These are phyloP conservation scores for Candida fluviatilis DNA, from an alignment of 805 yeast genomes.

Conservation along the genomic window DNA sequence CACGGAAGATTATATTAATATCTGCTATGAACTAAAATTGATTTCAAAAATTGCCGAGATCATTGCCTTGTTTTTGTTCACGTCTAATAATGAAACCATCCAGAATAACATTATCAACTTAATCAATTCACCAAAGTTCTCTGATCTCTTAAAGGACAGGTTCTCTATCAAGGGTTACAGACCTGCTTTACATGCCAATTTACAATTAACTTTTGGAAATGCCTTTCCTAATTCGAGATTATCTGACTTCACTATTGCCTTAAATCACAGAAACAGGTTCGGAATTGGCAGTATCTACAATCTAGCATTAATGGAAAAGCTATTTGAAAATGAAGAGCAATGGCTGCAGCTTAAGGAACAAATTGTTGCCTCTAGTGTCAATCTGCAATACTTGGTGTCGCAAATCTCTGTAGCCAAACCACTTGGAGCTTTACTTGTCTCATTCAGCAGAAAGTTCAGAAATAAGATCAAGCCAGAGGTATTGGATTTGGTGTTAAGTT, in stretches of 20 bases:
- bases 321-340: conserved; percentile 43
- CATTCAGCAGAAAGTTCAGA: conserved; percentile 48
- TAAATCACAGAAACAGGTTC: conserved; percentile 43
- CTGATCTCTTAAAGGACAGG: conserved; percentile 20
- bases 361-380: conserved; percentile 55
- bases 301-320: conserved; percentile 56
- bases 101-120: conserved; percentile 39
- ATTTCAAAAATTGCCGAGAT: conserved; percentile 71
- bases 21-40: conserved; percentile 53
- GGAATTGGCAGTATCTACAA: conserved; percentile 57
- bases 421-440: conserved; percentile 72
- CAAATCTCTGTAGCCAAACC: conserved; percentile 70
- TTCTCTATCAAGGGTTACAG: conserved; percentile 47
- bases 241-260: conserved; percentile 48
- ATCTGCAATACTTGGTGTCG: conserved; percentile 58
- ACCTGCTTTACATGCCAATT: conserved; percentile 40
- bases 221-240: conserved; percentile 47
- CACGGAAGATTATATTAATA: conserved; percentile 22
- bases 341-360: conserved; percentile 44
- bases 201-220: conserved; percentile 42
- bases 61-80: conserved; percentile 66
- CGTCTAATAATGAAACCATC: conserved; percentile 42
- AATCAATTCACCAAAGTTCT: conserved; percentile 35
- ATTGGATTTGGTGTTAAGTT: conserved; percentile 35
- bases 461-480: conserved; percentile 23